phyloP scores from a whole-genome alignment of 176 grass and related monocot species.

The Zoysia japonica region DNA sequence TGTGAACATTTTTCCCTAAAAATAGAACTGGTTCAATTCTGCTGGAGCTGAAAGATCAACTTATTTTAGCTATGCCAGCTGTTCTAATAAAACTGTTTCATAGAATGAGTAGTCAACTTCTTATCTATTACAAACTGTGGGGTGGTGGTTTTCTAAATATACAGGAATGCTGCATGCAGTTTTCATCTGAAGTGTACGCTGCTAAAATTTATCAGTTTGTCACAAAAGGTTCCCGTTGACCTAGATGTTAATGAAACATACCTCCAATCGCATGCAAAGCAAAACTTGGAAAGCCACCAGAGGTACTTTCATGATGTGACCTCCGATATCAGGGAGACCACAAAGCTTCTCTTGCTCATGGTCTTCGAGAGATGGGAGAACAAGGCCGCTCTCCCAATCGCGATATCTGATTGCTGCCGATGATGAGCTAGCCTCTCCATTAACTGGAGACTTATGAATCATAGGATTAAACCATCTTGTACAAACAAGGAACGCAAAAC shows the following conservation, averaged over 20 bases:
- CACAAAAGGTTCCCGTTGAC: neutral
- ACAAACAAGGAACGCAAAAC: slow-evolving; percentile 94
- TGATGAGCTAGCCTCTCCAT: slow-evolving; percentile 80
- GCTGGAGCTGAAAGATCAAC: neutral
- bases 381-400: slow-evolving; percentile 83
- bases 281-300: slow-evolving; percentile 85
- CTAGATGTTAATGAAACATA: slow-evolving; percentile 42
- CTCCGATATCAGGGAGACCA: slow-evolving; percentile 85
- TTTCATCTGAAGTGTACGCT: neutral
- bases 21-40: neutral
- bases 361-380: slow-evolving; percentile 79
- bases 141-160: neutral
- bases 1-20: neutral
- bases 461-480: slow-evolving; percentile 98
- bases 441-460: slow-evolving; percentile 68
- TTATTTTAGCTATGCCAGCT: neutral
- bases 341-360: slow-evolving; percentile 74
- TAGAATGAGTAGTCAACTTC: neutral
- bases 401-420: slow-evolving; percentile 72
- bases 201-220: slow-evolving; percentile 27
- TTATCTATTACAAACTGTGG: slow-evolving; percentile 9
- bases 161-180: neutral
- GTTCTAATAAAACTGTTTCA: neutral
- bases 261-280: slow-evolving; percentile 94
- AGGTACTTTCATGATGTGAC: slow-evolving; percentile 96